Conservation (phyloP, 1,139 yeast genomes). For the Taphrina wiesneri region DNA sequence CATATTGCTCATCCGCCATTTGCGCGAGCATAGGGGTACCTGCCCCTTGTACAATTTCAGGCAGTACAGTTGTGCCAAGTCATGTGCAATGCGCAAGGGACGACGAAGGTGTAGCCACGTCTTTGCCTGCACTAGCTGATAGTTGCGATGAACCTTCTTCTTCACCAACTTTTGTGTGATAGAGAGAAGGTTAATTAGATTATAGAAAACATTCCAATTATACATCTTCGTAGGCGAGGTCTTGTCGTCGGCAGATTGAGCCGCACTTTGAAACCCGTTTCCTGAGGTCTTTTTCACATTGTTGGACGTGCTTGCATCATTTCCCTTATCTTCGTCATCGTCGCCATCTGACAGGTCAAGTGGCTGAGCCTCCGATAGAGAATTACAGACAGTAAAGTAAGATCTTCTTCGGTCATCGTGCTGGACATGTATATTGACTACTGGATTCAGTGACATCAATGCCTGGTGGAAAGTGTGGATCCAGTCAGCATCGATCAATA, state of each 20-base stretch:
- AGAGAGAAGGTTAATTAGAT: conserved; percentile 45
- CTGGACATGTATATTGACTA: not conserved
- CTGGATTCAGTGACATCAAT: conserved; percentile 23
- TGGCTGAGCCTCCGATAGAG: not conserved
- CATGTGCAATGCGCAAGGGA: conserved; percentile 55
- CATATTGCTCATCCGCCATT: conserved; percentile 94
- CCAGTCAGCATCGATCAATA: conserved; percentile 71
- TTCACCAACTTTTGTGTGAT: conserved; percentile 46
- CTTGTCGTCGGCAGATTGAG: not conserved
- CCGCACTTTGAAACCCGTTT: not conserved
- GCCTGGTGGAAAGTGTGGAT: conserved; percentile 28
- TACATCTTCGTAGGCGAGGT: not conserved
- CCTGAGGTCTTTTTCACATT: not conserved
- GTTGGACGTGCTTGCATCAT: not conserved
- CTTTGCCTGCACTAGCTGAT: conserved; percentile 48
- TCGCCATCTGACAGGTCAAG: not conserved
- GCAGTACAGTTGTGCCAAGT: conserved; percentile 66
- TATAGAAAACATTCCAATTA: conserved; percentile 43
- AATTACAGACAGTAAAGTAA: conserved; percentile 10
- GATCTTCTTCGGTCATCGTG: conserved; percentile 15
- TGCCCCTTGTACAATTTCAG: conserved; percentile 73
- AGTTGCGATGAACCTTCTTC: conserved; percentile 49
- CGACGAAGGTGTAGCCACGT: conserved; percentile 49
- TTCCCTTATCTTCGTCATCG: not conserved
- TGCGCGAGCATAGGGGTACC: conserved; percentile 87